These are phyloP conservation scores for Botryosphaeria dothidea DNA, from an alignment of 2,329 filamentous ascomycete genomes.

Conservation along the genomic window DNA sequence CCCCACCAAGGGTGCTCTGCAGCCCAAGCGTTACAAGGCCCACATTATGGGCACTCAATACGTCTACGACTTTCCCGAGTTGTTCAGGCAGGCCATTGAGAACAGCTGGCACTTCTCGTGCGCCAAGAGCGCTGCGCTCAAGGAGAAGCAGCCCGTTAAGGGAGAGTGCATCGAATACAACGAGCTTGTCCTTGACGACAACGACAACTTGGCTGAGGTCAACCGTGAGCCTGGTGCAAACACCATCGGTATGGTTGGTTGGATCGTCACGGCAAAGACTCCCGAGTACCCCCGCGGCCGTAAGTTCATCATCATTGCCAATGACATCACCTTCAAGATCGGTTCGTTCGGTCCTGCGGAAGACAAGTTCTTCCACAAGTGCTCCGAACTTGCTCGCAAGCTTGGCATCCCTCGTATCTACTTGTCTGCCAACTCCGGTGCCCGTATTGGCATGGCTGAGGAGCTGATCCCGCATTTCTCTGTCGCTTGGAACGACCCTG, in stretches of 20 bases:
- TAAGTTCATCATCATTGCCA: constrained; percentile 94
- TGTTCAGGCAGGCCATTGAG: constrained; percentile 97
- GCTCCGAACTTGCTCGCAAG: constrained; percentile 91
- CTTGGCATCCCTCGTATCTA: constrained; percentile 96
- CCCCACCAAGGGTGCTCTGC: constrained; percentile 96
- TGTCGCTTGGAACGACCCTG: constrained; percentile 88
- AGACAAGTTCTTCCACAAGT: constrained; percentile 99
- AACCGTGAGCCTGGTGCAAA: constrained; percentile 94
- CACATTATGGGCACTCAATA: constrained; percentile 99
- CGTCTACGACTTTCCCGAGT: constrained; percentile 98
- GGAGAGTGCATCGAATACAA: constrained; percentile 93
- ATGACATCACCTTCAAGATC: constrained; percentile 99
- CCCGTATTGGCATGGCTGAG: constrained; percentile 92
- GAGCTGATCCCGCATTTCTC: constrained; percentile 97
- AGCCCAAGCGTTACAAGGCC: constrained; percentile 99
- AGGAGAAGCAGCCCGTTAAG: constrained; percentile 76
- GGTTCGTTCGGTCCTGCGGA: constrained; percentile 95
- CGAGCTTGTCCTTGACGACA: constrained; percentile 92
- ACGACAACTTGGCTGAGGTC: constrained; percentile 88
- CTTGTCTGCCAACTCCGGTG: constrained; percentile 97
- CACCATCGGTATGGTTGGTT: constrained; percentile 96
- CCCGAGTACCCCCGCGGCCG: constrained; percentile 93
- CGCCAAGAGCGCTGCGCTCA: constrained; percentile 71
- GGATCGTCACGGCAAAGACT: constrained; percentile 91
- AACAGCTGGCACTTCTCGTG: constrained; percentile 85